These are phyloP conservation scores for Lithohypha guttulata DNA, from an alignment of 2,329 filamentous ascomycete genomes.

Conservation along the genomic window DNA sequence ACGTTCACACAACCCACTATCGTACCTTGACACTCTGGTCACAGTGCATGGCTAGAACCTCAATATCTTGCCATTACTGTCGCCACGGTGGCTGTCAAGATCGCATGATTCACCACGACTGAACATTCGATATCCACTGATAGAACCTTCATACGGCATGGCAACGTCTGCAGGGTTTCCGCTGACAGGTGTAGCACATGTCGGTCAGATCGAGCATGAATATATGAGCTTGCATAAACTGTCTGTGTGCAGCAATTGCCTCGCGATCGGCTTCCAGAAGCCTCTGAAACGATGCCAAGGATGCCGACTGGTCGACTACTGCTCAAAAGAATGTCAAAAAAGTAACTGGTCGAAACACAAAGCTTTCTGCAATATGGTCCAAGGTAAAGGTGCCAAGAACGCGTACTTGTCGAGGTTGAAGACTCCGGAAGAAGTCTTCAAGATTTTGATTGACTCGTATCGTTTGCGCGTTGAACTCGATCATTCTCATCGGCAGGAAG, in stretches of 20 bases:
- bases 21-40: too few relatives aligned
- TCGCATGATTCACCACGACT: too few relatives aligned
- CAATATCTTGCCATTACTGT: too few relatives aligned
- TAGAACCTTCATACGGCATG: too few relatives aligned
- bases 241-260: conserved; percentile 19
- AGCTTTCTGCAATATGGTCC: conserved; percentile 19
- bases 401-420: conserved; percentile 20
- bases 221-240: conserved; percentile 21
- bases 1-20: too few relatives aligned
- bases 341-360: conserved; percentile 23
- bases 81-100: too few relatives aligned
- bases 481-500: conserved; percentile 20
- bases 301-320: conserved; percentile 20
- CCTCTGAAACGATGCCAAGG: conserved; percentile 19
- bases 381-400: conserved; percentile 19
- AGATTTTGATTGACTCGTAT: conserved; percentile 24
- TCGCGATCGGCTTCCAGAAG: conserved; percentile 20
- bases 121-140: too few relatives aligned
- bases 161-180: conserved; percentile 1
- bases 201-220: conserved; percentile 19
- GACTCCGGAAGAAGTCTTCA: conserved; percentile 19
- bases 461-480: conserved; percentile 24
- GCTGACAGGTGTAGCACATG: conserved; percentile 5
- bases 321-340: conserved; percentile 23
- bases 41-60: too few relatives aligned